These are phyloP conservation scores for Metschnikowia kunwiensis DNA, from an alignment of 805 yeast genomes.

Conservation along the genomic window DNA sequence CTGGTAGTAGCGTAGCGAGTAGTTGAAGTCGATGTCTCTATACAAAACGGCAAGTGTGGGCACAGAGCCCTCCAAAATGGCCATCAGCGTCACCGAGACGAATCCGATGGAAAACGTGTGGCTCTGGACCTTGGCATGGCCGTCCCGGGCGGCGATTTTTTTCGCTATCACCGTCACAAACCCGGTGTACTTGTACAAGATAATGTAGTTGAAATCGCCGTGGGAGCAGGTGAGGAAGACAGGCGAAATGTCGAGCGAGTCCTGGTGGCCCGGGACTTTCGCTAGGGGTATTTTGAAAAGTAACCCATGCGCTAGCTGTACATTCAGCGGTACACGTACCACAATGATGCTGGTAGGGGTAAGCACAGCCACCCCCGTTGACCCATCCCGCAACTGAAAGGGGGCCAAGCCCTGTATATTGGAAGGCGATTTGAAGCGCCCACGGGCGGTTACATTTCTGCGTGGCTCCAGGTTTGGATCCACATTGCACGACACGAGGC, in stretches of 20 bases:
- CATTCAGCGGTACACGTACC: no score
- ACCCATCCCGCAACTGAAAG: no score
- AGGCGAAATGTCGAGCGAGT: constrained; percentile 8
- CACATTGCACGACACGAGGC: constrained; percentile 1
- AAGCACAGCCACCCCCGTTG: no score
- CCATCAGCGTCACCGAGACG: constrained; percentile 13
- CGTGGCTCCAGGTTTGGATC: no score
- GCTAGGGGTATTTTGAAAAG: no score
- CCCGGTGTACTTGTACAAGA: constrained; percentile 9
- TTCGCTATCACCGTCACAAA: constrained; percentile 13
- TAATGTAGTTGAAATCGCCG: background rate
- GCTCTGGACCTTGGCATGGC: no score
- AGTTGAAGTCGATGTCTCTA: constrained; percentile 33
- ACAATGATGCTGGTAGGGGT: no score
- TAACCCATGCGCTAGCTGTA: no score
- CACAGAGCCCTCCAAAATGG: background rate
- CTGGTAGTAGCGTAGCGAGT: constrained; percentile 31
- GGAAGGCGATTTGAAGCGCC: no score
- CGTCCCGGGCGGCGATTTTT: no score
- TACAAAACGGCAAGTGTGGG: constrained; percentile 28
- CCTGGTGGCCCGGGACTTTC: constrained; percentile 3
- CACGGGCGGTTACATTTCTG: no score
- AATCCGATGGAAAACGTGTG: constrained; percentile 15
- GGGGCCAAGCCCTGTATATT: no score
- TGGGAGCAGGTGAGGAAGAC: background rate